phyloP scores from a whole-genome alignment of 1,284 basidiomycete genomes.

The Ceratobasidium sp. region DNA sequence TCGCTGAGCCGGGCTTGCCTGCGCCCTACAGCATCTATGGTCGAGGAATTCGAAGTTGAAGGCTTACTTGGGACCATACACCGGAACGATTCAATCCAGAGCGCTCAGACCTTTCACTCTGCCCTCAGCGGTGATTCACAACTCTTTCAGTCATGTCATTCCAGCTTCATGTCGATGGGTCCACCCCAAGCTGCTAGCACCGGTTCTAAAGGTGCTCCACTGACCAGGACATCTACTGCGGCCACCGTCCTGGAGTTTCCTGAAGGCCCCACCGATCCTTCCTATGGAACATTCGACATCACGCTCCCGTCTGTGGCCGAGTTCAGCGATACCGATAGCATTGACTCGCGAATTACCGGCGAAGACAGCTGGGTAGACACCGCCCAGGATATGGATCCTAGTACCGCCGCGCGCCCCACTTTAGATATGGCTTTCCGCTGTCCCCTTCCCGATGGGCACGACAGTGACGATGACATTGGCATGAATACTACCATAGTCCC shows the following conservation, averaged over 20 bases:
- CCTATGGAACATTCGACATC: slow-evolving; percentile 3
- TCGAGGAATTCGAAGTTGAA: slow-evolving; percentile 35
- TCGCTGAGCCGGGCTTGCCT: slow-evolving; percentile 12
- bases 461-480: slow-evolving; percentile 22
- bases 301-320: slow-evolving; percentile 6
- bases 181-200: neutral
- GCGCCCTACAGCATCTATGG: slow-evolving; percentile 28
- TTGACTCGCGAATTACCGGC: neutral
- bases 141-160: slow-evolving; percentile 8
- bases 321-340: neutral
- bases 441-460: neutral
- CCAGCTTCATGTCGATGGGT: neutral
- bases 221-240: slow-evolving; percentile 10
- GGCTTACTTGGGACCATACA: neutral
- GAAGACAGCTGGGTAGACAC: slow-evolving; percentile 26
- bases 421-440: slow-evolving; percentile 11
- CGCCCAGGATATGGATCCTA: neutral
- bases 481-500: slow-evolving; percentile 8
- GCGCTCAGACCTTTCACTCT: neutral
- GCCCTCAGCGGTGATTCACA: neutral
- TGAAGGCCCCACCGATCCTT: slow-evolving; percentile 16
- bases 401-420: neutral
- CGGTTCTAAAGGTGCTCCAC: neutral
- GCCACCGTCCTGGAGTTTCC: slow-evolving; percentile 33
- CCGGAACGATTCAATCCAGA: slow-evolving; percentile 2